Evolutionary conservation across 176 grass and related monocot species (phyloP), one percentile per base, ranked within the genome.

Genomic region (Carex parvula): DNA sequence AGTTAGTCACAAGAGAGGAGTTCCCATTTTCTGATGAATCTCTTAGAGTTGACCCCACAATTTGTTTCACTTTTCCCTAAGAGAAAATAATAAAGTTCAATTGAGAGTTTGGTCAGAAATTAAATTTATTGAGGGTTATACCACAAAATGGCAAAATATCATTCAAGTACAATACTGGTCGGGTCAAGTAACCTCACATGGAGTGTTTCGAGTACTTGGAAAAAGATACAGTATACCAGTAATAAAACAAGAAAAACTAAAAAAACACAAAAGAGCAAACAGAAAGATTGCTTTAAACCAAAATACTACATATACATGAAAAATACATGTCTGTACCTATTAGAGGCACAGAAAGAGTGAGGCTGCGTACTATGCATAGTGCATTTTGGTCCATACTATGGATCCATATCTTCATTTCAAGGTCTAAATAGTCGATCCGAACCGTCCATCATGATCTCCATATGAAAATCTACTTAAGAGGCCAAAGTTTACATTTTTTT

Each of bases 61-160:
- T 98, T 86, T 98, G 93, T 71, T 98, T 98, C 70, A 98, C 96
- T 87, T 98, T 95, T 0, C 91, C 96, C 93, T 98, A 32, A 55
- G 79, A 89, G 35, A 89, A 84, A 68, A 86, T 32, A 83, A 35
- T 83, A 70, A 0, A 6, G 4, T 46, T 6, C 0, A 64, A 44
- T 21, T 37, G 60, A 42, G 41, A 6, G 41, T 42, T 83, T 56
- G 16, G 57, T 26, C 14, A 16, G 22, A 18, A 29, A 22, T 73
- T 64, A n/a, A 61, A 24, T 58, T 81, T 7, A 50, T 18, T 12
- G 13, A 44, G 20, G 44, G 11, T 52, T 52, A 29, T n/a, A 29
- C 3, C 32, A n/a, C 73, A 35, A 5, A 26, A 26, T n/a, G 2
- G 30, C 0, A 2, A 2, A 79, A 83, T 39, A 70, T 70, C 39